Evolutionary conservation across 768 basidiomycete genomes (phyloP).

Genomic region (Mycena capillaripes): DNA sequence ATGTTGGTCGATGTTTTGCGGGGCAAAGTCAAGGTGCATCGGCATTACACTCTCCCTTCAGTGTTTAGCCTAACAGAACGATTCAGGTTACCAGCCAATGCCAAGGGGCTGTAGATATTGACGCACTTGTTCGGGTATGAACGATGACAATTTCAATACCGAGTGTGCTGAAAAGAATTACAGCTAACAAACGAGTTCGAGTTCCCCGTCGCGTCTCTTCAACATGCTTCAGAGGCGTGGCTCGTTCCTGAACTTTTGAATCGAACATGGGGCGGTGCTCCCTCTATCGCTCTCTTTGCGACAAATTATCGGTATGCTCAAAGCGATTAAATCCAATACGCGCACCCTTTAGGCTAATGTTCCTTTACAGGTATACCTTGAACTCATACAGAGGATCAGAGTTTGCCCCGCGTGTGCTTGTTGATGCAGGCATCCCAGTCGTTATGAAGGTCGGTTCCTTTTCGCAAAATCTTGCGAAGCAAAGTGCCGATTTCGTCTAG

Average conservation of each 20-base stretch:
- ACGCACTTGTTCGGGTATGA: constrained; percentile 75
- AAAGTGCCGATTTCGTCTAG: constrained; percentile 44
- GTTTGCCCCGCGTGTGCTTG: constrained; percentile 58
- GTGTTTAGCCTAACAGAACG: constrained; percentile 1
- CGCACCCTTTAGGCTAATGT: not conserved
- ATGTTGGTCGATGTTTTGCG: constrained; percentile 86
- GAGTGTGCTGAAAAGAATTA: not conserved
- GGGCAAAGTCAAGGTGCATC: constrained; percentile 83
- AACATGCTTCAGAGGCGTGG: constrained; percentile 92
- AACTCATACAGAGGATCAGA: constrained; percentile 77
- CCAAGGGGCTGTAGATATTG: constrained; percentile 81
- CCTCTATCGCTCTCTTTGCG: constrained; percentile 85
- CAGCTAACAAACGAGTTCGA: constrained; percentile 93
- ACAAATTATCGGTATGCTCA: constrained; percentile 72
- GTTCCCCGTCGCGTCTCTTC: constrained; percentile 85
- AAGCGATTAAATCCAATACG: not conserved
- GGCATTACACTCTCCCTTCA: not conserved
- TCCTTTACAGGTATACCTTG: constrained; percentile 58
- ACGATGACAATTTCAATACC: not conserved
- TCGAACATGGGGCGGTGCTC: constrained; percentile 71
- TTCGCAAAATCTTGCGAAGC: not conserved
- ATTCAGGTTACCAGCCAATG: constrained; percentile 74
- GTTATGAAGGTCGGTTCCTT: constrained; percentile 66
- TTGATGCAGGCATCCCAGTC: constrained; percentile 69
- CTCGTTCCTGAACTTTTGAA: constrained; percentile 89